Percentiles rank a stretch among this genome's conserved stretches.
Evolutionary conservation across 768 basidiomycete genomes (phyloP).

Genomic region (Tricholoma furcatifolium): DNA sequence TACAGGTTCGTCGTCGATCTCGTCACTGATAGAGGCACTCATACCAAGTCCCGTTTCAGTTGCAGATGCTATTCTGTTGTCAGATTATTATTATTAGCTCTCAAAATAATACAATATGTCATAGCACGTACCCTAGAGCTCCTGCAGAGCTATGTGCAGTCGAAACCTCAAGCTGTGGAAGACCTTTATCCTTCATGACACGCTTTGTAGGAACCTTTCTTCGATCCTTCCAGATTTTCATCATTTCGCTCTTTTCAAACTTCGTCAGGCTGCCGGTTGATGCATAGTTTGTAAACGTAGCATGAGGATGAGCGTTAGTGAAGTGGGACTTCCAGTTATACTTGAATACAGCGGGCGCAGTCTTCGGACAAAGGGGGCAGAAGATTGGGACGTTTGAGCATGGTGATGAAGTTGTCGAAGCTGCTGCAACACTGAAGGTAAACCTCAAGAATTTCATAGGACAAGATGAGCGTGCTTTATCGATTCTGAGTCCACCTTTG

Average conservation of each 20-base stretch:
- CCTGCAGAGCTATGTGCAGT: conserved; percentile 6
- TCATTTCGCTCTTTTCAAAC: conserved; percentile 18
- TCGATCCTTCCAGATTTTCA: conserved; percentile 19
- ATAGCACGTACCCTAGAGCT: conserved; percentile 2
- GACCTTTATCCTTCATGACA: conserved; percentile 1
- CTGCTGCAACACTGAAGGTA: conserved; percentile 4
- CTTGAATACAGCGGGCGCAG: conserved; percentile 17
- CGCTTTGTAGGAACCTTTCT: conserved; percentile 10
- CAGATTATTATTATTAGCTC: too few species aligned
- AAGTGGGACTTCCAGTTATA: conserved; percentile 20
- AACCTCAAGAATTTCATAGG: conserved; percentile 1
- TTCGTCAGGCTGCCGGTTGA: conserved; percentile 16
- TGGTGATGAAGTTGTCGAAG: conserved; percentile 8
- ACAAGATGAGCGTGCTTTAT: conserved; percentile 14
- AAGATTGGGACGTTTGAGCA: conserved; percentile 22
- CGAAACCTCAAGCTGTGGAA: conserved; percentile 14
- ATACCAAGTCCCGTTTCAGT: too few species aligned
- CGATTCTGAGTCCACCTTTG: neutral
- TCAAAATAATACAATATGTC: neutral
- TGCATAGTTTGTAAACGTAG: conserved; percentile 4
- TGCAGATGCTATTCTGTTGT: too few species aligned
- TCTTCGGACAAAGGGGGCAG: conserved; percentile 18
- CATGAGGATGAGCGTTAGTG: conserved; percentile 5
- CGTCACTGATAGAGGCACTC: too few species aligned
- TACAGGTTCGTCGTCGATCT: too few species aligned